Evolutionary conservation across 2,329 filamentous ascomycete genomes (phyloP).

Genomic region (Colletotrichum cuscutae): DNA sequence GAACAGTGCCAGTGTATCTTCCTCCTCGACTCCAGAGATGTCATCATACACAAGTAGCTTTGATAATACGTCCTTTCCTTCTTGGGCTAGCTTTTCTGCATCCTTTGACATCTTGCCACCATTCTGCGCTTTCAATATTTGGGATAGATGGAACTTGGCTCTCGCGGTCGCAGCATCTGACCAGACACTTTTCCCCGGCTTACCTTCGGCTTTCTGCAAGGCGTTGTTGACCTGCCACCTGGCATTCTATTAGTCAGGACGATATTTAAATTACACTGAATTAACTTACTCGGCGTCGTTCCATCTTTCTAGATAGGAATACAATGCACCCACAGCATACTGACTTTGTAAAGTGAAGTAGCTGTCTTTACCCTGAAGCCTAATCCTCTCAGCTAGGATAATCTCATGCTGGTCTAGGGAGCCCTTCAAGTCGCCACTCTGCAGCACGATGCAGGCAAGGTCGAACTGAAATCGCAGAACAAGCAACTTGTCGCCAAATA

Average conservation of each 20-base stretch:
- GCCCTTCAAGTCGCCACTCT: conserved; percentile 30
- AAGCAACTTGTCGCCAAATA: conserved; percentile 13
- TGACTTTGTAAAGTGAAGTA: conserved; percentile 37
- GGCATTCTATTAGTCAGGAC: not conserved
- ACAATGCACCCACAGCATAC: conserved; percentile 34
- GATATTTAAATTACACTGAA: not conserved
- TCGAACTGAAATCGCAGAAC: conserved; percentile 35
- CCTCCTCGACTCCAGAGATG: conserved; percentile 7
- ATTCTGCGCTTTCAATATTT: not conserved
- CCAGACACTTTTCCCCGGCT: conserved; percentile 17
- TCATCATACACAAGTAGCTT: conserved; percentile 22
- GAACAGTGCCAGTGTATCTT: conserved; percentile 21
- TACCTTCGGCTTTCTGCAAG: not conserved
- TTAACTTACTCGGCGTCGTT: conserved; percentile 36
- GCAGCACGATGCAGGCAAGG: conserved; percentile 35
- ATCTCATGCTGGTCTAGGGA: conserved; percentile 33
- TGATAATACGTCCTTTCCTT: conserved; percentile 19
- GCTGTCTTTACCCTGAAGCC: conserved; percentile 26
- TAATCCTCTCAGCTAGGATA: conserved; percentile 27
- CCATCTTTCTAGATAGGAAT: conserved; percentile 27
- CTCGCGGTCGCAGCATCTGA: conserved; percentile 21
- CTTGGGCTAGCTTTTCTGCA: conserved; percentile 10
- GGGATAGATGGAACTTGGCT: conserved; percentile 17
- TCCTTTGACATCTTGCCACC: not conserved
- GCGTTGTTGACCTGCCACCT: conserved; percentile 15